Evolutionary conservation across 2,329 filamentous ascomycete species (phyloP), one percentile per base, ranked within the genome.

Genomic region (Trichoderma endophyticum): DNA sequence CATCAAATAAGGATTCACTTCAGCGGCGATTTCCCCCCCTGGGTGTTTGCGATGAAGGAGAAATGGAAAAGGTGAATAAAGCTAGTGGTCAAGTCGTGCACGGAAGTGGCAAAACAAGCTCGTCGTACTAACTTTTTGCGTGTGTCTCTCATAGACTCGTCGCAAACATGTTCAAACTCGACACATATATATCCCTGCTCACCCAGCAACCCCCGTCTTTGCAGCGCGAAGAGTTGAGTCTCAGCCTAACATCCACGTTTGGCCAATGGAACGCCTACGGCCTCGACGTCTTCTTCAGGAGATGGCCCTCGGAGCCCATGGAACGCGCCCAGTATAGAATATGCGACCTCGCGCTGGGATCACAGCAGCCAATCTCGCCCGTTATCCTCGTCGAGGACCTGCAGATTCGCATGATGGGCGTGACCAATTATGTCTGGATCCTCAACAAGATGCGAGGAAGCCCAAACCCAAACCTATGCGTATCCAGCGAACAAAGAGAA

Each of bases 11-110:
- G 78, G 11, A 74, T 76, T 4, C 79, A 82, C 54, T 78, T 76
- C 14, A 81, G 81, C 0, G 82, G 82, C 4, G 80, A 77, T 0
- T 84, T 84, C 26, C 75, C 79, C 1, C 83, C 83, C 0, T 80
- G 81, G 76, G 72, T 80, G 0, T 74, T 79, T 43, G 73, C 75
- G 1, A 78, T 77, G 4, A 71, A 75, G 0, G 82, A 82, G 51
- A 74, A 77, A 7, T 81, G 82, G 78, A 80, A 81, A 62, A 79
- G 80, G 82, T 83, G 74, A 61, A 34, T 34, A 11, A 24, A 48
- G 21, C 15, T 8, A 43, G 34, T 36, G 14, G 21, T 7, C 15
- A 43, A 18, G 8, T n/a, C 15, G 24, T 39, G n/a, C 11, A 64
- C 4, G 8, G 18, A 32, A 43, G 34, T 36, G 14, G 61, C 3